Percentiles rank a stretch among this genome's conserved stretches.
These are phyloP conservation scores for Wickerhamomyces canadensis DNA, from an alignment of 805 yeast species.

Conservation along the genomic window DNA sequence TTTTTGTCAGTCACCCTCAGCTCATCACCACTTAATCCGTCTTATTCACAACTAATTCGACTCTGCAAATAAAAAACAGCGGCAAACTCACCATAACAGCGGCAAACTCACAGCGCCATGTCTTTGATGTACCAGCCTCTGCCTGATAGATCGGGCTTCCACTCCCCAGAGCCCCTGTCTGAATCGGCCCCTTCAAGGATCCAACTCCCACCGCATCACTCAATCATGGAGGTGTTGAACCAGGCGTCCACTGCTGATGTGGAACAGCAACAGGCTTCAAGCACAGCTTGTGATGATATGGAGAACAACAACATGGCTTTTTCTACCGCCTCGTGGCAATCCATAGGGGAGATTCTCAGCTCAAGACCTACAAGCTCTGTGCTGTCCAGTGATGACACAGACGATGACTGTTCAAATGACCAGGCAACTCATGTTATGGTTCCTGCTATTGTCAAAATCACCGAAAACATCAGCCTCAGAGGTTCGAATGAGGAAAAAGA, in stretches of 20 bases:
- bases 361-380: slow-evolving; percentile 26
- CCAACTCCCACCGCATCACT: slow-evolving; percentile 19
- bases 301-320: slow-evolving; percentile 10
- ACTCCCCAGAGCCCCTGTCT: not conserved
- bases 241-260: not conserved
- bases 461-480: not conserved
- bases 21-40: too few species aligned
- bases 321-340: slow-evolving; percentile 23
- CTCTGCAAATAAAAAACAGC: too few species aligned
- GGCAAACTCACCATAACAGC: not conserved
- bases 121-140: slow-evolving; percentile 14
- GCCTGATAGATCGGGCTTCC: slow-evolving; percentile 4
- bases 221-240: slow-evolving; percentile 19
- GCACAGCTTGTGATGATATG: too few species aligned
- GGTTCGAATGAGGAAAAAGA: too few species aligned
- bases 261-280: not conserved
- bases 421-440: not conserved
- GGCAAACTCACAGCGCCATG: slow-evolving; percentile 1
- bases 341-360: slow-evolving; percentile 11
- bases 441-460: not conserved
- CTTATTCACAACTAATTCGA: too few species aligned
- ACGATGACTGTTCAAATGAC: slow-evolving; percentile 17
- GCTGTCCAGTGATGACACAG: slow-evolving; percentile 22
- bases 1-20: too few species aligned
- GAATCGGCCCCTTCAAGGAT: not conserved